Evolutionary conservation across 208 protist genomes (phyloP).

Genomic region (Leishmania lainsoni): DNA sequence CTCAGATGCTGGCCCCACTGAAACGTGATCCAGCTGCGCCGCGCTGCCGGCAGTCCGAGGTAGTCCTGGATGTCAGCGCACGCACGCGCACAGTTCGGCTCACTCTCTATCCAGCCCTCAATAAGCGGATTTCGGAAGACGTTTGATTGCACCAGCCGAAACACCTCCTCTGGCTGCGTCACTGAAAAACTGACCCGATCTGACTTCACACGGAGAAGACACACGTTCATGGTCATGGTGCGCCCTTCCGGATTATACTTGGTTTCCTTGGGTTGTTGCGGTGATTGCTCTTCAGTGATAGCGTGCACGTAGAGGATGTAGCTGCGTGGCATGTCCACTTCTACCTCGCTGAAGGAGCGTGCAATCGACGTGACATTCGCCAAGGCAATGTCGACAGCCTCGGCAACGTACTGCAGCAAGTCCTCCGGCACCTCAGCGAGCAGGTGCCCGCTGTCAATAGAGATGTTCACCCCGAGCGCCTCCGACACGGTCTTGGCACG

Average conservation of each 20-base stretch:
- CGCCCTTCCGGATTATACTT: conserved; percentile 75
- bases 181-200: conserved; percentile 62
- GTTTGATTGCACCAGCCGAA: conserved; percentile 69
- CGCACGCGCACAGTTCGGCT: conserved; percentile 45
- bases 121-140: conserved; percentile 86
- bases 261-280: conserved; percentile 18
- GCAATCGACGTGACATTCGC: conserved; percentile 59
- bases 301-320: conserved; percentile 63
- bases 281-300: conserved; percentile 22
- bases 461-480: conserved; percentile 64
- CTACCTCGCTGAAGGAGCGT: conserved; percentile 45
- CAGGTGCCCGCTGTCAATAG: conserved; percentile 48
- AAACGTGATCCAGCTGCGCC: conserved; percentile 54
- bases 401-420: conserved; percentile 77
- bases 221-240: conserved; percentile 60
- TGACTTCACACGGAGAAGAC: conserved; percentile 48
- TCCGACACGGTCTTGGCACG: conserved; percentile 49
- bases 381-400: conserved; percentile 77
- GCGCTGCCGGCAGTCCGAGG: conserved; percentile 28
- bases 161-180: conserved; percentile 56
- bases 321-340: conserved; percentile 38
- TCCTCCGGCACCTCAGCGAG: conserved; percentile 64
- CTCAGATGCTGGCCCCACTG: conserved; percentile 70
- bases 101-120: conserved; percentile 79
- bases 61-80: conserved; percentile 54